Conservation (phyloP, 2,329 filamentous ascomycete species). For the Claviceps arundinis region DNA sequence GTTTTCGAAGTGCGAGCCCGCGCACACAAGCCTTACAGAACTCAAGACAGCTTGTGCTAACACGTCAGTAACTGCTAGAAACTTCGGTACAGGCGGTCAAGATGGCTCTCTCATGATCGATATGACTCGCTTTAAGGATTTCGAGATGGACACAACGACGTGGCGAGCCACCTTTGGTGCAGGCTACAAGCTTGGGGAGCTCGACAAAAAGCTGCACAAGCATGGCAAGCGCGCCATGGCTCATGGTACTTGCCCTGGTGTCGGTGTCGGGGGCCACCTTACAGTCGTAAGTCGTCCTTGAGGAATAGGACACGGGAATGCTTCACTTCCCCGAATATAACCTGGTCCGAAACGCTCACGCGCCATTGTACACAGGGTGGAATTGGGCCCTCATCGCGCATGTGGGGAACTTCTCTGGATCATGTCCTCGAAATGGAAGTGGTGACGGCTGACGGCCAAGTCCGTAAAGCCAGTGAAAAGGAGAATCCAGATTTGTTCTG, state of each 20-base stretch:
- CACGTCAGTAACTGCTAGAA: conserved; percentile 13
- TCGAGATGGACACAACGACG: conserved; percentile 37
- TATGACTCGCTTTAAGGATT: conserved; percentile 36
- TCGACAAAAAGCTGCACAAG: conserved; percentile 35
- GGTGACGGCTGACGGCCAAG: conserved; percentile 40
- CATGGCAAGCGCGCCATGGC: conserved; percentile 43
- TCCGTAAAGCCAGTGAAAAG: conserved; percentile 32
- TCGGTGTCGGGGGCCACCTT: conserved; percentile 43
- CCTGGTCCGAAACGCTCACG: not conserved
- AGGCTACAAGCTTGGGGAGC: conserved; percentile 37
- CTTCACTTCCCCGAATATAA: not conserved
- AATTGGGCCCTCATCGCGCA: conserved; percentile 42
- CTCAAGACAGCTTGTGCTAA: not conserved
- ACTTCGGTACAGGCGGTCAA: conserved; percentile 33
- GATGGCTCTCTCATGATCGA: conserved; percentile 41
- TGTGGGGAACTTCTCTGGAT: conserved; percentile 45
- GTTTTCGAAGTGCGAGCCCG: conserved; percentile 6
- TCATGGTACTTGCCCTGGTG: conserved; percentile 45
- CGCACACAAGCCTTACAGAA: not conserved
- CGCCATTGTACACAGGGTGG: conserved; percentile 29
- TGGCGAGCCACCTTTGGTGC: conserved; percentile 43
- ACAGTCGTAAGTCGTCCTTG: conserved; percentile 31
- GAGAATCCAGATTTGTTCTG: conserved; percentile 42
- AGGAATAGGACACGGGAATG: not conserved
- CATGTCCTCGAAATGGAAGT: conserved; percentile 42